Conservation (phyloP, 306 rosid genomes). For the Pueraria montana region DNA sequence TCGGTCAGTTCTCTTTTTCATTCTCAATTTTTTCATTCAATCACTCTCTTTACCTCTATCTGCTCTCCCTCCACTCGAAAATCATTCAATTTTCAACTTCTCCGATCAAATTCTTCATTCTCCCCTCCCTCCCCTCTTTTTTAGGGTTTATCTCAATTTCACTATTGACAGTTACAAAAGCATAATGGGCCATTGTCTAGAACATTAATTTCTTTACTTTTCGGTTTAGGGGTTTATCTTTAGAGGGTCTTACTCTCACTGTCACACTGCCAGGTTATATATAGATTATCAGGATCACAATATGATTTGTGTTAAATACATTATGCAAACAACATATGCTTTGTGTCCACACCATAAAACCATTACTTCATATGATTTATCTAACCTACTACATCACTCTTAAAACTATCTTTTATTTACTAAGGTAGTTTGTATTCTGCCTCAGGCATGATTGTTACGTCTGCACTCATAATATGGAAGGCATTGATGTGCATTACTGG, state of each 20-base stretch:
- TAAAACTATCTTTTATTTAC: no score
- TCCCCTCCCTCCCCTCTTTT: not conserved
- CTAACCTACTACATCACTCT: no score
- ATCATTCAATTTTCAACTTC: not conserved
- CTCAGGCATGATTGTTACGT: constrained; percentile 71
- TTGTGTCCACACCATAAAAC: no score
- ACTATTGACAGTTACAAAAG: no score
- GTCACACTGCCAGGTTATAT: not conserved
- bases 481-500: constrained; percentile 75
- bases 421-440: constrained; percentile 11
- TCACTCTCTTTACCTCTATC: not conserved
- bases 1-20: constrained; percentile 63
- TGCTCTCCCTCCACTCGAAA: not conserved
- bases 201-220: no score
- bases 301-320: no score
- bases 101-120: not conserved
- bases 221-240: constrained; percentile 27
- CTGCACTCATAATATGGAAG: constrained; percentile 82
- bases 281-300: not conserved
- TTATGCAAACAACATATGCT: no score
- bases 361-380: no score
- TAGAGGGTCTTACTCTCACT: not conserved
- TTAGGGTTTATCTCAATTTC: constrained; percentile 35
- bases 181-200: no score
- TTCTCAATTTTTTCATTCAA: not conserved